Percentiles rank a stretch among this genome's conserved stretches.
Evolutionary conservation across 768 basidiomycete genomes (phyloP).

Genomic region (Termitomyces sp.): DNA sequence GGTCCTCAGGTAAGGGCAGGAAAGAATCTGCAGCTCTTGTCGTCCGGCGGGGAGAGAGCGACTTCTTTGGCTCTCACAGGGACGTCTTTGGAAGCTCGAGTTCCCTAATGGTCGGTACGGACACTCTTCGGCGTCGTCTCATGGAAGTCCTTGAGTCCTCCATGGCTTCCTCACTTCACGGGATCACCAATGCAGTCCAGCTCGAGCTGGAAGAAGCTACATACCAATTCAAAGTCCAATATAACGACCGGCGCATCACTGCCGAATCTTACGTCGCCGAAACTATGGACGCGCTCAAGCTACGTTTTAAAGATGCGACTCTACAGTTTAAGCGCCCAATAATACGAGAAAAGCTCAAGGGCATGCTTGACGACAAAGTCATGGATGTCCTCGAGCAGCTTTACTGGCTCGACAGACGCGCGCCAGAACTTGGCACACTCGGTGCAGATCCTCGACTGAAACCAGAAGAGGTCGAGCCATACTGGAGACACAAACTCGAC

Average conservation of each 20-base stretch:
- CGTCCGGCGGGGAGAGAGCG: constrained; percentile 53
- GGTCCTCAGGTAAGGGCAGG: constrained; percentile 55
- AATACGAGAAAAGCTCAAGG: constrained; percentile 84
- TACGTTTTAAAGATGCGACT: constrained; percentile 81
- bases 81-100: constrained; percentile 58
- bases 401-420: constrained; percentile 93
- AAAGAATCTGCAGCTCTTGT: constrained; percentile 46
- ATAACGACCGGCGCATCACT: constrained; percentile 91
- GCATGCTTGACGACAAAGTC: constrained; percentile 91
- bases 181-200: constrained; percentile 96
- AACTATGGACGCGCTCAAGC: constrained; percentile 90
- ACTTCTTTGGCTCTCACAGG: constrained; percentile 61
- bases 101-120: constrained; percentile 85
- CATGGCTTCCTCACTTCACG: constrained; percentile 94
- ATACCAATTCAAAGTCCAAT: constrained; percentile 99
- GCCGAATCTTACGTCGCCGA: constrained; percentile 98
- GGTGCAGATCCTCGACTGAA: constrained; percentile 66
- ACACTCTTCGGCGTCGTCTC: constrained; percentile 80
- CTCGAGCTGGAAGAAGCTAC: constrained; percentile 95
- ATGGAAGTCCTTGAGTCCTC: constrained; percentile 98
- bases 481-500: constrained; percentile 96
- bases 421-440: constrained; percentile 66
- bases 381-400: constrained; percentile 97
- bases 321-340: constrained; percentile 84
- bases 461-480: constrained; percentile 75